Conservation (phyloP, 1,284 basidiomycete genomes). For the Fomitopsis schrenkii region DNA sequence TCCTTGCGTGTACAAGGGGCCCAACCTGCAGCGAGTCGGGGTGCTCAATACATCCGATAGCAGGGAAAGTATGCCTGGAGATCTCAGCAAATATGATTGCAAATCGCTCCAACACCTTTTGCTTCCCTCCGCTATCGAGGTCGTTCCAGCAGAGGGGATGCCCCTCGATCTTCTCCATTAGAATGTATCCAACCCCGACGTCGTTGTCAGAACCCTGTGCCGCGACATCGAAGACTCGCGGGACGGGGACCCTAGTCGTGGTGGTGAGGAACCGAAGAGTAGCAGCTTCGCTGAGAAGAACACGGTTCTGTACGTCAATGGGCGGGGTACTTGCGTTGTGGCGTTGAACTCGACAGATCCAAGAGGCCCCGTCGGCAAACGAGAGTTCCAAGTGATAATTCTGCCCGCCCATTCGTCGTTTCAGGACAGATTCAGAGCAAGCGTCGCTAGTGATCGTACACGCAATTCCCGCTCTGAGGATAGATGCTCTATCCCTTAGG, state of each 20-base stretch:
- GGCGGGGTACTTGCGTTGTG: conserved; percentile 3
- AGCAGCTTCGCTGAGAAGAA: conserved; percentile 11
- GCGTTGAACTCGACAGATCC: conserved; percentile 12
- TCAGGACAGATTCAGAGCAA: not conserved
- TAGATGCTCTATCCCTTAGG: not conserved
- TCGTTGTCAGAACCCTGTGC: not conserved
- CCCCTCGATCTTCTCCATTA: conserved; percentile 10
- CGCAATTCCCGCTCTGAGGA: not conserved
- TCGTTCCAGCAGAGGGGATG: not conserved
- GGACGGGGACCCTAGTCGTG: conserved; percentile 7
- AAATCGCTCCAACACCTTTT: conserved; percentile 11
- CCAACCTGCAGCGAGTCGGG: not conserved
- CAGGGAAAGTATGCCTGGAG: conserved; percentile 2
- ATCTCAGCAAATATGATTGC: conserved; percentile 12
- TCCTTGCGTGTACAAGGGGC: conserved; percentile 3
- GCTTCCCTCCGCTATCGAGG: not conserved
- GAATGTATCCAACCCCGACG: conserved; percentile 11
- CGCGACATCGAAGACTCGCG: conserved; percentile 7
- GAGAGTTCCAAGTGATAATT: conserved; percentile 11
- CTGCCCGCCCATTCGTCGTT: conserved; percentile 7
- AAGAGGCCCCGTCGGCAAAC: conserved; percentile 10
- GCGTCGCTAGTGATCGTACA: not conserved
- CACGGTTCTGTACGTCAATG: not conserved
- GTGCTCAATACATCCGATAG: conserved; percentile 8
- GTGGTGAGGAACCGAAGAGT: conserved; percentile 8